Evolutionary conservation across 495 filamentous ascomycete species (phyloP), one percentile per base, ranked within the genome.

Genomic region (Choiromyces venosus): DNA sequence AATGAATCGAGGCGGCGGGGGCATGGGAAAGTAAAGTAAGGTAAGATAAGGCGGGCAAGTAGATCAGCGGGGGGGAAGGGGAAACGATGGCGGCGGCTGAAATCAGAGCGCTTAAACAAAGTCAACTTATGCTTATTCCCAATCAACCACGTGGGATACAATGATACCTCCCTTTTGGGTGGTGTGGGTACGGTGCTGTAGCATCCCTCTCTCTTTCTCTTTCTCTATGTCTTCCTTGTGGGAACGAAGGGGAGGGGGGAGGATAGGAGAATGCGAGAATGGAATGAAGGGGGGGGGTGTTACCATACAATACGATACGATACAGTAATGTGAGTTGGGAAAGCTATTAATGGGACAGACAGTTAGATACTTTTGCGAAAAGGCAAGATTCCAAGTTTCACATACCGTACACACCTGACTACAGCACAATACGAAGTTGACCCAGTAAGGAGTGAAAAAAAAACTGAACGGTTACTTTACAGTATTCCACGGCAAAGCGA

Each of bases 41-140:
- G 40, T 42, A 18, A 4, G 40, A 10, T 42, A n/a, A n/a, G n/a
- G n/a, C n/a, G n/a, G 52, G 46, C 29, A 7, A 25, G 52, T 14
- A 29, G 52, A 61, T 61, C 52, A 61, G 52, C 25, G 25, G 52
- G 21, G 21, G n/a, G n/a, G n/a, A n/a, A n/a, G n/a, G n/a, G n/a
- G n/a, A n/a, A n/a, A n/a, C n/a, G n/a, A n/a, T n/a, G n/a, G 46
- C 46, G 21, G 21, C 10, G 46, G 21, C 46, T 29, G 52, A 61
- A 61, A 61, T 61, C 1, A 61, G 52, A 61, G 25, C 52, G 52
- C 52, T 61, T 61, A 61, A 61, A 33, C 25, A 61, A 33, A 33
- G 52, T 61, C 16, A 33, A 61, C 52, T 61, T 61, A 61, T 61
- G 52, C 52, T 61, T 61, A 61, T 33, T 61, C 52, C 52, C 52